Evolutionary conservation across 2,329 filamentous ascomycete genomes (phyloP), one percentile per base, ranked within the genome.

Genomic region (Cucurbitaria berberidis): DNA sequence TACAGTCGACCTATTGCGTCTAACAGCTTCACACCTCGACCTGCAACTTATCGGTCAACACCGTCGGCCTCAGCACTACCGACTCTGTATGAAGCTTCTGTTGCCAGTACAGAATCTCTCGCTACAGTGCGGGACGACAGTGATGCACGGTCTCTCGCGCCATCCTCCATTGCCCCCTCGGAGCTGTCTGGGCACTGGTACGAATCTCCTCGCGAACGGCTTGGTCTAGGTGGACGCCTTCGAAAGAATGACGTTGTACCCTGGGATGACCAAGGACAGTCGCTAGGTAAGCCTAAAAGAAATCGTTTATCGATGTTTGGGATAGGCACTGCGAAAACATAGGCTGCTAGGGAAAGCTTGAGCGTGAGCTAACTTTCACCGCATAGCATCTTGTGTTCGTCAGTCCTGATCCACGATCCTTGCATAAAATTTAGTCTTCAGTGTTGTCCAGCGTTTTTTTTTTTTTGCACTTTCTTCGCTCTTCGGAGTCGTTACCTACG

Each of bases 171-270:
- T 41, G 68, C 72, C 7, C 71, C 68, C 10, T 75, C 73, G 13
- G 71, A 64, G 19, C 64, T 75, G 44, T 74, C 72, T 19, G 65
- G 65, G 21, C 72, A 71, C 53, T 75, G 71, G 70, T 69, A 68
- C 45, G 66, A 66, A 34, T 69, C 68, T 48, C 62, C 73, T 21
- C 68, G 67, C 21, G 74, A 76, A 55, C 70, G 73, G 11, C 67
- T 76, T 7, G 73, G 73, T 22, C 62, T 76, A 1, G 73, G 74
- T 26, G 66, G 72, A 21, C 64, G 65, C 15, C 60, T 75, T 48
- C 68, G 66, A 19, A 73, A 69, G 60, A 67, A 62, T 24, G 71
- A 70, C 39, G 56, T 58, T 15, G 45, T 68, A 51, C 73, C 73
- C 5, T 76, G 73, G 71, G 72, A 66, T 39, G 53, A 50, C 22